Evolutionary conservation across 495 filamentous ascomycete species (phyloP).

Genomic region (Penicillium chermesinum): DNA sequence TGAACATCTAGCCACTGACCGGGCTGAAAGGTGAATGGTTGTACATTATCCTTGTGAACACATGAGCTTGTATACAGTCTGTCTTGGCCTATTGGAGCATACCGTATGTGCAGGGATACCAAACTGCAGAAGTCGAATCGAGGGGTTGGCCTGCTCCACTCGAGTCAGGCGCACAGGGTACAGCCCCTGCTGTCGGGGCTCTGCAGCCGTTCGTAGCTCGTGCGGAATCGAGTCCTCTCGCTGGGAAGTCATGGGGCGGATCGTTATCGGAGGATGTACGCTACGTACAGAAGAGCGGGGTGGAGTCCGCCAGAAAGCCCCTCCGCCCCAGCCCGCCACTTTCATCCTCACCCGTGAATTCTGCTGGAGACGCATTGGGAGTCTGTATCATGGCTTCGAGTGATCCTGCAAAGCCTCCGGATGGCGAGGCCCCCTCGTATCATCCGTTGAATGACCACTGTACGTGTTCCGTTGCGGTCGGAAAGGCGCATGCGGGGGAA

Average conservation of each 20-base stretch:
- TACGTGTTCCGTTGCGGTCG: not conserved
- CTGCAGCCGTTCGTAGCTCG: conserved; percentile 63
- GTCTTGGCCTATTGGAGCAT: not conserved
- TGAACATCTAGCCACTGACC: conserved; percentile 92
- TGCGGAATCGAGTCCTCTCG: conserved; percentile 42
- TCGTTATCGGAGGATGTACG: not conserved
- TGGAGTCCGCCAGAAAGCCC: conserved; percentile 2
- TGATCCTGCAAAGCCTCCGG: not conserved
- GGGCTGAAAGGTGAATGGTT: conserved; percentile 56
- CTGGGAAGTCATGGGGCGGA: conserved; percentile 27
- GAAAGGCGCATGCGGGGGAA: not conserved
- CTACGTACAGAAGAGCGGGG: conserved; percentile 7
- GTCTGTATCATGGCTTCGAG: not conserved
- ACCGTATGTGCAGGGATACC: conserved; percentile 25
- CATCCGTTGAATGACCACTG: not conserved
- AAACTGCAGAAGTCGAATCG: conserved; percentile 48
- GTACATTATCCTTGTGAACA: conserved; percentile 12
- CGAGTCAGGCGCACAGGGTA: conserved; percentile 44
- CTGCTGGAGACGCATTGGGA: not conserved
- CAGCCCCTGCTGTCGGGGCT: conserved; percentile 59
- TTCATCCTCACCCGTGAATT: not conserved
- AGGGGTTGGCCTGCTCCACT: conserved; percentile 44
- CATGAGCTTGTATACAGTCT: not conserved
- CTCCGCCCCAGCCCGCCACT: not conserved
- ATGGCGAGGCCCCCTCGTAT: not conserved